Conservation (phyloP, 495 filamentous ascomycete genomes). For the Trypethelium eluteriae region DNA sequence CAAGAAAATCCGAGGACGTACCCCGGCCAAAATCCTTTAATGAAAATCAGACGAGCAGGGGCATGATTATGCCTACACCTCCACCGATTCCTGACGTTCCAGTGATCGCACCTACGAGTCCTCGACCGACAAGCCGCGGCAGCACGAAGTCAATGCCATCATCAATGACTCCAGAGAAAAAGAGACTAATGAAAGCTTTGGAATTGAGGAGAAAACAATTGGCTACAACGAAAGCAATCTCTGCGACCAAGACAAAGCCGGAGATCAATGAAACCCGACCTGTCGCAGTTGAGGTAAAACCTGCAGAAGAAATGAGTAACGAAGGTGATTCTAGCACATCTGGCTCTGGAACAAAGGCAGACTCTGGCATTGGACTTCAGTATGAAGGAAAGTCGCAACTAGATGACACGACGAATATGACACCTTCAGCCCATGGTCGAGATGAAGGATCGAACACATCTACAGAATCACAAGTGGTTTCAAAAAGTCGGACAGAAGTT, state of each 20-base stretch:
- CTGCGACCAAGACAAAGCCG: conserved; percentile 11
- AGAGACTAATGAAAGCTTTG: conserved; percentile 85
- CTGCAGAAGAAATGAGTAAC: not conserved
- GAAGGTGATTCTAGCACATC: not conserved
- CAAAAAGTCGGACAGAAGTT: not conserved
- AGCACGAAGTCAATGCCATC: conserved; percentile 40
- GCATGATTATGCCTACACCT: conserved; percentile 29
- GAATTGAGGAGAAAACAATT: conserved; percentile 72
- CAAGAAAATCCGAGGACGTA: conserved; percentile 22
- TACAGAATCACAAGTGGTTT: not conserved
- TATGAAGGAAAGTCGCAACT: conserved; percentile 8
- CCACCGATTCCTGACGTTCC: conserved; percentile 34
- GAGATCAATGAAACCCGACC: not conserved
- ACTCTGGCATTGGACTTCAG: conserved; percentile 26
- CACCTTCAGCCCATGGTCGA: not conserved
- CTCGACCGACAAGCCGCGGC: conserved; percentile 44
- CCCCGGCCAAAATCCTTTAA: conserved; percentile 23
- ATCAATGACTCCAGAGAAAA: conserved; percentile 78
- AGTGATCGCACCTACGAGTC: conserved; percentile 45
- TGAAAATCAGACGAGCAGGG: conserved; percentile 24
- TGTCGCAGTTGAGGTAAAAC: not conserved
- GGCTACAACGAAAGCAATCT: conserved; percentile 21
- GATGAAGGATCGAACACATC: not conserved
- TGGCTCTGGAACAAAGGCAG: conserved; percentile 16
- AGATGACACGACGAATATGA: not conserved